phyloP scores from a whole-genome alignment of 2,329 filamentous ascomycete genomes.

The Fusarium sp. region DNA sequence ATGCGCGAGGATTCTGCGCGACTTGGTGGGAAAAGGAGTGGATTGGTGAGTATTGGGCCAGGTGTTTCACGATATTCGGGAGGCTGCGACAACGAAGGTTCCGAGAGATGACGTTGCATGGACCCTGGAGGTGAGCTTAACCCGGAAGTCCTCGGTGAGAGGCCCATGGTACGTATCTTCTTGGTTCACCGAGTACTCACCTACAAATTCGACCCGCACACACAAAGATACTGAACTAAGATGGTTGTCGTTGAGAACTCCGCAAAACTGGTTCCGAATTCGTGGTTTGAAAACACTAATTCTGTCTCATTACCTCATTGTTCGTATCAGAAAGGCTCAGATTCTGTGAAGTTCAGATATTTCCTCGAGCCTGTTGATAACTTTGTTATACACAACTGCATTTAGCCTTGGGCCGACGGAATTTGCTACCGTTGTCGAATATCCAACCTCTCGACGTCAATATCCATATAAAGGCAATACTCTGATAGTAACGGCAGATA shows the following conservation, averaged over 20 bases:
- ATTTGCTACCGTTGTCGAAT: background rate
- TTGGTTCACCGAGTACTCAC: constrained; percentile 33
- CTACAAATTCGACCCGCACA: constrained; percentile 40
- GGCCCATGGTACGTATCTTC: constrained; percentile 28
- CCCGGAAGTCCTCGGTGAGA: constrained; percentile 24
- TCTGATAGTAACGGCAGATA: background rate
- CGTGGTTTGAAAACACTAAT: background rate
- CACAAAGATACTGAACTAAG: constrained; percentile 28
- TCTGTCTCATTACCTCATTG: too few relatives aligned
- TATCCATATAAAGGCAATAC: background rate
- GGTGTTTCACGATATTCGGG: constrained; percentile 8
- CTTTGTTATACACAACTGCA: background rate
- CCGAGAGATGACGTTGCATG: constrained; percentile 47
- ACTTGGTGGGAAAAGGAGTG: background rate
- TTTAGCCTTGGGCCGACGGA: background rate
- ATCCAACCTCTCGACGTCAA: too few relatives aligned
- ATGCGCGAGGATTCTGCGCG: background rate
- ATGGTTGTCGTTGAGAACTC: constrained; percentile 26
- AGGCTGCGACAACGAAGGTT: constrained; percentile 37
- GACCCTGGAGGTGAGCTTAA: constrained; percentile 20
- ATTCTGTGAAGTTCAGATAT: too few relatives aligned
- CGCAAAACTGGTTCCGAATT: background rate
- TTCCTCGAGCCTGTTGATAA: background rate
- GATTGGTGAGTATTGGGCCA: constrained; percentile 1
- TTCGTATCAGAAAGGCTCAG: background rate